Evolutionary conservation across 2,329 filamentous ascomycete species (phyloP).

Genomic region (Trichoderma sp.): DNA sequence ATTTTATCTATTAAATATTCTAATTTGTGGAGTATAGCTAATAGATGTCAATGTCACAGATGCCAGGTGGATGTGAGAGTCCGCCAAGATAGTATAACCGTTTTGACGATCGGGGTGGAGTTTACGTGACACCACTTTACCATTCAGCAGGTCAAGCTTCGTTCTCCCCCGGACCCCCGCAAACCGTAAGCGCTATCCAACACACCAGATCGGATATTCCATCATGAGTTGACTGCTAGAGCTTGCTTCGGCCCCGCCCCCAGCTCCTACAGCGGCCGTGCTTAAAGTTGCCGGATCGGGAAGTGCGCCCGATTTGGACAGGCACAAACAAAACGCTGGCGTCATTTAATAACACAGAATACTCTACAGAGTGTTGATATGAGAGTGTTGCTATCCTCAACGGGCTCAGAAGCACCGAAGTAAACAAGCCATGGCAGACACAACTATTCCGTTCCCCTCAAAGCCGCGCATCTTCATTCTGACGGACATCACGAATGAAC

Average conservation of each 20-base stretch:
- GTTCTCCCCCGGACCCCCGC: background rate
- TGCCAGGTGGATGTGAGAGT: background rate
- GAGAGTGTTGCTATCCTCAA: background rate
- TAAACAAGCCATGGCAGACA: background rate
- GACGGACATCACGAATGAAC: background rate
- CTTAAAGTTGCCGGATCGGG: background rate
- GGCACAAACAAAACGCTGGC: background rate
- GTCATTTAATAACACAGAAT: background rate
- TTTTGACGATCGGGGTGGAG: background rate
- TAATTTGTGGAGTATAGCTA: background rate
- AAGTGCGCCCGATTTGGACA: background rate
- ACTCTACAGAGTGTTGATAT: background rate
- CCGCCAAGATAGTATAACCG: background rate
- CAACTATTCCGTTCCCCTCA: background rate
- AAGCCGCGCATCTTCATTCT: background rate
- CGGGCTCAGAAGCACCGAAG: background rate
- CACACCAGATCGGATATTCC: background rate
- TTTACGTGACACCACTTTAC: background rate
- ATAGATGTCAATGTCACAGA: background rate
- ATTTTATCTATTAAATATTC: background rate
- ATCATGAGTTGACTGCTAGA: background rate
- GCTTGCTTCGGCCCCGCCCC: background rate
- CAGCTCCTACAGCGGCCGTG: background rate
- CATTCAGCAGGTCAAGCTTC: background rate
- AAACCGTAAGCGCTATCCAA: background rate